phyloP scores from a whole-genome alignment of 257 asterid species.

The Schizonepeta tenuifolia region DNA sequence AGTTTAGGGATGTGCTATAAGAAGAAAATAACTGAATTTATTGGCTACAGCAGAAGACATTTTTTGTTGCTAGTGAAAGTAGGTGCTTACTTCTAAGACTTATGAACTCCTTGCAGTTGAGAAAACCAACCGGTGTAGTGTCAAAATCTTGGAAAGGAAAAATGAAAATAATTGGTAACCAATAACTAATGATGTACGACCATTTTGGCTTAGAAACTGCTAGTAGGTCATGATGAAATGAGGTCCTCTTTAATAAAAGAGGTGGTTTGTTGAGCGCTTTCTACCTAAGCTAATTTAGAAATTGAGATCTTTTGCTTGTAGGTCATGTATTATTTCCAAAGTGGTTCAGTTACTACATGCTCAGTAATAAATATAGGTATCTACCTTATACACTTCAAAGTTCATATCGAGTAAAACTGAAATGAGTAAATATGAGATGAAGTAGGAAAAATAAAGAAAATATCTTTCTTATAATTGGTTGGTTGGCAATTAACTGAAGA shows the following conservation, averaged over 20 bases:
- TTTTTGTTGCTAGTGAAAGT: slow-evolving; percentile 7
- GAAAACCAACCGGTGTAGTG: slow-evolving; percentile 6
- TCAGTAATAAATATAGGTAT: not conserved
- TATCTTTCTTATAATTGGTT: not conserved
- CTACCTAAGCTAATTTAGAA: slow-evolving; percentile 36
- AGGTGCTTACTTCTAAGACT: slow-evolving; percentile 28
- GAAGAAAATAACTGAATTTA: slow-evolving; percentile 26
- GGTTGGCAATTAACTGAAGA: slow-evolving; percentile 18
- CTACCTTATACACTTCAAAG: not conserved
- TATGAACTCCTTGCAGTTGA: not conserved
- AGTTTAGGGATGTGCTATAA: slow-evolving; percentile 6
- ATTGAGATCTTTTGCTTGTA: not conserved
- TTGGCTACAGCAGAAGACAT: slow-evolving; percentile 21
- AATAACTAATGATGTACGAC: not conserved
- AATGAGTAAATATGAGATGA: not conserved
- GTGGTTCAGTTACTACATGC: not conserved
- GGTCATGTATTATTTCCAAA: not conserved
- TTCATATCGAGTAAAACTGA: not conserved
- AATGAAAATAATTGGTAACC: slow-evolving; percentile 18
- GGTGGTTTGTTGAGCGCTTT: slow-evolving; percentile 41
- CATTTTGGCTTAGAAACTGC: not conserved
- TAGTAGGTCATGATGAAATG: not conserved
- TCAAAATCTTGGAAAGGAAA: not conserved
- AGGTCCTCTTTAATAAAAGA: not conserved
- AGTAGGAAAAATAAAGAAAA: no score